Evolutionary conservation across 306 rosid genomes (phyloP), one percentile per base, ranked within the genome.

Genomic region (Begonia fuchsioides): DNA sequence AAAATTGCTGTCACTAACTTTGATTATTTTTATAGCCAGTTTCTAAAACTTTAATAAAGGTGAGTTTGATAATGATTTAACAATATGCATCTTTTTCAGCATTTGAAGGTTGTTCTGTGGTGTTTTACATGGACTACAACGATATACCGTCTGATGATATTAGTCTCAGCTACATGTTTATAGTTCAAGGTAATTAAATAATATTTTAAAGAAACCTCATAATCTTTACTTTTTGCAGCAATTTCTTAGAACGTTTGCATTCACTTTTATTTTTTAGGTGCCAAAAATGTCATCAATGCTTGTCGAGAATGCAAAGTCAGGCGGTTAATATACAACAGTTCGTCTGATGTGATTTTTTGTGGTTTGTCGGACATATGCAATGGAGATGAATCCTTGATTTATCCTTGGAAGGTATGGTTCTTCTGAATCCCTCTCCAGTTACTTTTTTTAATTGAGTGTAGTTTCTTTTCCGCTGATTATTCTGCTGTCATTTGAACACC

Each of bases 291-390:
- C 47, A 68, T 87, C 43, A 58, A 53, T 67, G 96, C 93, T 60
- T 80, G 96, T 64, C 74, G 77, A 47, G 87, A 80, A 49, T 72
- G 84, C 73, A 80, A 67, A 77, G 94, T 87, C 45, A 75, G 74
- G 48, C 71, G 76, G 54, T 65, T 80, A 13, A 64, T 87, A 66
- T 80, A 74, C 74, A 87, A 80, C 63, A 80, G 94, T 50, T 77
- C 92, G 13, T 86, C 83, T 10, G 92, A 69, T 70, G 94, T 87
- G 41, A 77, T 87, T 53, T 80, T 79, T 73, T 71, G 75, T 54
- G 81, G 84, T 38, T 71, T 62, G 43, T 80, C 51, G 62, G 93
- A 75, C 55, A 68, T 76, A 50, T 11, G 18, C 47, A 68, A 68
- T 26, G 82, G 67, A 60, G 78, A 76, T 45, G 82, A 76, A 58